These are phyloP conservation scores for Tanozyma kutaoensis DNA, from an alignment of 805 yeast genomes.

Conservation along the genomic window DNA sequence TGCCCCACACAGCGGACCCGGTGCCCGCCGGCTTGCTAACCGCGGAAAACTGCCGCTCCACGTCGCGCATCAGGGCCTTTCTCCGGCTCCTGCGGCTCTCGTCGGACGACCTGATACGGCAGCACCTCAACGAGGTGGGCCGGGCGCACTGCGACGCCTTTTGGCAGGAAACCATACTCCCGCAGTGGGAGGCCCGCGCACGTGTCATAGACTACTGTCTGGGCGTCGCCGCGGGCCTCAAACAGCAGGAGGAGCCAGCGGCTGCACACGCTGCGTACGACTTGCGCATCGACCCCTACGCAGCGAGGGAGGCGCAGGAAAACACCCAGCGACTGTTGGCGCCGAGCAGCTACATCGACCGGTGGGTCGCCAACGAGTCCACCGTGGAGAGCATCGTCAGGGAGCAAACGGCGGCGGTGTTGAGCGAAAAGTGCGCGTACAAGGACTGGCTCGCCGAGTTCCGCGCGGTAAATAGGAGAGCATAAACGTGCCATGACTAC, in stretches of 20 bases:
- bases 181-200: constrained; percentile 24
- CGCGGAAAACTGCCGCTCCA: constrained; percentile 20
- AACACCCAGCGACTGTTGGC: constrained; percentile 10
- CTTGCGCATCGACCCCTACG: constrained; percentile 26
- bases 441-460: constrained; percentile 22
- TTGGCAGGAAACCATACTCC: constrained; percentile 13
- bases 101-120: constrained; percentile 25
- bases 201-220: constrained; percentile 16
- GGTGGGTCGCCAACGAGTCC: constrained; percentile 23
- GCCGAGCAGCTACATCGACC: constrained; percentile 15
- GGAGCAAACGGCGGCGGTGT: constrained; percentile 16
- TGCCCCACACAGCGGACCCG: neutral
- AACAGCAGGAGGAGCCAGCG: constrained; percentile 1
- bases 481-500: neutral
- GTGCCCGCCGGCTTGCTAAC: constrained; percentile 7
- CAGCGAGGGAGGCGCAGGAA: constrained; percentile 11
- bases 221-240: neutral
- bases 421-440: constrained; percentile 23
- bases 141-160: constrained; percentile 13
- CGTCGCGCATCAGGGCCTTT: constrained; percentile 22
- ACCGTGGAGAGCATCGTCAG: constrained; percentile 19
- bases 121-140: constrained; percentile 20
- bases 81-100: constrained; percentile 23
- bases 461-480: neutral
- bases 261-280: constrained; percentile 8